phyloP scores from a whole-genome alignment of 805 yeast species.

The Osmozyma mogii region DNA sequence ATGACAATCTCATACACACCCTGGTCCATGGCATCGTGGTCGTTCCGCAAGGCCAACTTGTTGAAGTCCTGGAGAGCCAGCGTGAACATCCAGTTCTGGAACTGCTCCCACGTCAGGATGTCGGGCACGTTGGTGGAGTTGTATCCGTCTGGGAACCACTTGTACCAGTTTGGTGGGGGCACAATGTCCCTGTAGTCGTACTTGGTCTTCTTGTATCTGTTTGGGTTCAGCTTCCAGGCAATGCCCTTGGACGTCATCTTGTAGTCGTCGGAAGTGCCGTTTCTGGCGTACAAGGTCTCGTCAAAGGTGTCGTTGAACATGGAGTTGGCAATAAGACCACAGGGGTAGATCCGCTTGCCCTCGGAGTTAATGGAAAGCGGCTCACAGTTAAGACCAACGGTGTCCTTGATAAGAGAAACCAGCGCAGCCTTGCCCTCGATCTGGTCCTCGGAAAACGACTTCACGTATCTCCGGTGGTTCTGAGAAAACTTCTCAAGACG shows the following conservation, averaged over 20 bases:
- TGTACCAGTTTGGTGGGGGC: conserved; percentile 41
- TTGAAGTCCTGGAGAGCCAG: conserved; percentile 35
- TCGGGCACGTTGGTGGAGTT: conserved; percentile 37
- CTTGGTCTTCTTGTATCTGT: conserved; percentile 35
- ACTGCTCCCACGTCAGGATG: conserved; percentile 34
- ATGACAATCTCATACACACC: conserved; percentile 60
- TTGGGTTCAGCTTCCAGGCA: conserved; percentile 32
- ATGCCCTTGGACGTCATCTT: conserved; percentile 31
- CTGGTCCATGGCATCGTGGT: conserved; percentile 40
- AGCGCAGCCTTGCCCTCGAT: conserved; percentile 33
- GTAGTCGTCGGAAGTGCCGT: conserved; percentile 26
- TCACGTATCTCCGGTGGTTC: conserved; percentile 37
- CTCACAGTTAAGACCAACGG: conserved; percentile 38
- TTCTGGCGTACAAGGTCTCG: conserved; percentile 26
- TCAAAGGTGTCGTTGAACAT: conserved; percentile 65
- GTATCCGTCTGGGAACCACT: conserved; percentile 35
- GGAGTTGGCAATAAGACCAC: conserved; percentile 79
- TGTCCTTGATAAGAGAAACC: conserved; percentile 24
- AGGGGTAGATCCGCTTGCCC: conserved; percentile 61
- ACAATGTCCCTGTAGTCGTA: conserved; percentile 30
- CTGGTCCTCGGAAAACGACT: conserved; percentile 38
- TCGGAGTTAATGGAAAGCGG: conserved; percentile 29
- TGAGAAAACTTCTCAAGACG: conserved; percentile 34
- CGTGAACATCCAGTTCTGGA: conserved; percentile 41
- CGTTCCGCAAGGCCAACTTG: conserved; percentile 54